These are phyloP conservation scores for Cetraspora pellucida DNA, from an alignment of 192 early-diverging fungal genomes.

Conservation along the genomic window DNA sequence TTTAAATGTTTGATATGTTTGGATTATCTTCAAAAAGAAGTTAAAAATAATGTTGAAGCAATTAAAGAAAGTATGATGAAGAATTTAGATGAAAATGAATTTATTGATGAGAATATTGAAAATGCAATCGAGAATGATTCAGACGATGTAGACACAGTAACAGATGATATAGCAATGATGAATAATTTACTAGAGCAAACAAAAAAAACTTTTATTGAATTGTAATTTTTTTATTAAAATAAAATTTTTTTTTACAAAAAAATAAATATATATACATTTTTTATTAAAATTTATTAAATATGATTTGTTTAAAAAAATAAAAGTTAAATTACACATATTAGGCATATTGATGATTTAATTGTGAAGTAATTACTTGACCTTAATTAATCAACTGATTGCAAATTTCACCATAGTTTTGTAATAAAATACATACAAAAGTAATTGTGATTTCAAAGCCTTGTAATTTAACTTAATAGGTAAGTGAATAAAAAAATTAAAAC, in stretches of 20 bases:
- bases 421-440: too few species aligned
- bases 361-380: too few species aligned
- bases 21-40: too few species aligned
- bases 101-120: slow-evolving; percentile 7
- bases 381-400: too few species aligned
- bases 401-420: too few species aligned
- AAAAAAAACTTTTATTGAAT: slow-evolving; percentile 17
- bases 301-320: too few species aligned
- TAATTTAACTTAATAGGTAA: too few species aligned
- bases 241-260: background rate
- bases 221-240: slow-evolving; percentile 12
- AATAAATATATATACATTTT: background rate
- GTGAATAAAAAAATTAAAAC: too few species aligned
- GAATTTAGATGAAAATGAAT: slow-evolving; percentile 2
- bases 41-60: slow-evolving; percentile 21
- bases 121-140: background rate
- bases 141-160: slow-evolving; percentile 1
- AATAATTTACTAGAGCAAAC: slow-evolving; percentile 15
- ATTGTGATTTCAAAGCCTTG: too few species aligned
- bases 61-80: background rate
- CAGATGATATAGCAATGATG: slow-evolving; percentile 8
- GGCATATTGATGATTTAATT: too few species aligned
- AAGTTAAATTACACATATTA: too few species aligned
- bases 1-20: background rate
- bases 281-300: background rate